A percentile compares a stretch with the other conserved stretches of the same genome.
Evolutionary conservation across 169 alveolate species (phyloP).

Genomic region (Cryptosporidium ryanae): DNA sequence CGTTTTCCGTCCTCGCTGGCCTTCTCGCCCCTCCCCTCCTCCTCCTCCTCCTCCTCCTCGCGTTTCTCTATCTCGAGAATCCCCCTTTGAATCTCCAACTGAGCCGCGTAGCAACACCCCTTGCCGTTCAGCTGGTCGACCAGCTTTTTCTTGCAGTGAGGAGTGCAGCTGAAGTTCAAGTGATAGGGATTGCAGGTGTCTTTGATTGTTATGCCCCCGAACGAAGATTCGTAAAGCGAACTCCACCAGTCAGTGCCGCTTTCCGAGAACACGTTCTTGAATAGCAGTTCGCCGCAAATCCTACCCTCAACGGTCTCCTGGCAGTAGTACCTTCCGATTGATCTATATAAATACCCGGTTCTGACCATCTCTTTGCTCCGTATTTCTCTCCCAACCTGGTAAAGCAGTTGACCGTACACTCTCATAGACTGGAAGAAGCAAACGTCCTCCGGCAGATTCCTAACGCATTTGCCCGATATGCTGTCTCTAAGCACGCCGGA

Average conservation of each 20-base stretch:
- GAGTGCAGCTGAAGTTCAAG: slow-evolving; percentile 42
- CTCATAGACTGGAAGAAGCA: slow-evolving; percentile 42
- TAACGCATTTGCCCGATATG: slow-evolving; percentile 16
- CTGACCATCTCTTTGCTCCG: not conserved
- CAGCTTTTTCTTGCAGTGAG: slow-evolving; percentile 56
- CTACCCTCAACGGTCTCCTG: slow-evolving; percentile 36
- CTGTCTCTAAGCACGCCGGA: not conserved
- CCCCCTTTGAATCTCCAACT: slow-evolving; percentile 53
- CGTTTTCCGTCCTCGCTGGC: too few species aligned
- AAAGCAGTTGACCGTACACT: slow-evolving; percentile 50
- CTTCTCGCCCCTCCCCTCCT: too few species aligned
- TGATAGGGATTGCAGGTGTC: slow-evolving; percentile 58
- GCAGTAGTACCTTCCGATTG: slow-evolving; percentile 56
- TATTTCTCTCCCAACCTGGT: slow-evolving; percentile 29
- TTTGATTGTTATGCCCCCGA: slow-evolving; percentile 10
- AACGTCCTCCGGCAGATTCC: slow-evolving; percentile 63
- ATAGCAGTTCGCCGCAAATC: slow-evolving; percentile 41
- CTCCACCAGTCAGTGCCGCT: slow-evolving; percentile 54
- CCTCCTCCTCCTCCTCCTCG: too few species aligned
- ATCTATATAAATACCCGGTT: slow-evolving; percentile 44
- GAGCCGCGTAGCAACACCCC: slow-evolving; percentile 63
- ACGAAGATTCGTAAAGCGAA: slow-evolving; percentile 6
- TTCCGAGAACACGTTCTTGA: not conserved
- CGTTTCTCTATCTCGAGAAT: slow-evolving; percentile 14
- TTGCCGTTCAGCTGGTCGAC: slow-evolving; percentile 15